phyloP scores from a whole-genome alignment of 495 filamentous ascomycete genomes.

The Penicillium goetzii region DNA sequence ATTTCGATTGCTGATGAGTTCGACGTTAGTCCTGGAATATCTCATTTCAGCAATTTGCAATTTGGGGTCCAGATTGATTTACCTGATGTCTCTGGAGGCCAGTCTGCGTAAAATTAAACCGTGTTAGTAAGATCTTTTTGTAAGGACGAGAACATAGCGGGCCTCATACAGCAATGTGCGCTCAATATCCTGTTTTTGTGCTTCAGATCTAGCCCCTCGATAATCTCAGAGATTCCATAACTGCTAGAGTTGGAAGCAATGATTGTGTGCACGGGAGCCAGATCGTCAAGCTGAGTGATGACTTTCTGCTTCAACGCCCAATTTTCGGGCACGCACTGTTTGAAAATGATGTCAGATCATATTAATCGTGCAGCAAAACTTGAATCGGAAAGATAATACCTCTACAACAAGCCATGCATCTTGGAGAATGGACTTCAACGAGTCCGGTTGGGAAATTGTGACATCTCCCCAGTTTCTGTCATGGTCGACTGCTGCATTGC shows the following conservation, averaged over 20 bases:
- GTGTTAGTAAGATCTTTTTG: not conserved
- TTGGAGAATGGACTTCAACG: slow-evolving; percentile 21
- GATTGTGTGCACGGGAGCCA: slow-evolving; percentile 31
- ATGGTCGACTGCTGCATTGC: slow-evolving; percentile 17
- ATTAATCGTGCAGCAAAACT: not conserved
- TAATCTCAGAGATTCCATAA: slow-evolving; percentile 40
- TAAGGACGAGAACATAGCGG: not conserved
- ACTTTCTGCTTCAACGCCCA: slow-evolving; percentile 34
- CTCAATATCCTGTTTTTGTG: slow-evolving; percentile 32
- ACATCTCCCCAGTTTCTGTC: slow-evolving; percentile 24
- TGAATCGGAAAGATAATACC: slow-evolving; percentile 19
- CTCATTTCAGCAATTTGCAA: too few relatives aligned
- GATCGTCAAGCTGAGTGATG: slow-evolving; percentile 35
- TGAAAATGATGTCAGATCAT: not conserved
- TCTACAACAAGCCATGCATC: slow-evolving; percentile 43
- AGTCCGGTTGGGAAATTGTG: slow-evolving; percentile 19
- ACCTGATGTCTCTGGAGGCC: slow-evolving; percentile 47
- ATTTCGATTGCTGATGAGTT: slow-evolving; percentile 39
- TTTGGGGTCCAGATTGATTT: not conserved
- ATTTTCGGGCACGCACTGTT: slow-evolving; percentile 42
- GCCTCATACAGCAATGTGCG: slow-evolving; percentile 41
- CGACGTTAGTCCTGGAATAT: not conserved
- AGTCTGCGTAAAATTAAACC: slow-evolving; percentile 28
- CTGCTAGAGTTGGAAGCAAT: slow-evolving; percentile 49
- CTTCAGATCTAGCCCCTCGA: slow-evolving; percentile 33